Evolutionary conservation across 345 rosid genomes (phyloP).

Genomic region (Durio zibethinus): DNA sequence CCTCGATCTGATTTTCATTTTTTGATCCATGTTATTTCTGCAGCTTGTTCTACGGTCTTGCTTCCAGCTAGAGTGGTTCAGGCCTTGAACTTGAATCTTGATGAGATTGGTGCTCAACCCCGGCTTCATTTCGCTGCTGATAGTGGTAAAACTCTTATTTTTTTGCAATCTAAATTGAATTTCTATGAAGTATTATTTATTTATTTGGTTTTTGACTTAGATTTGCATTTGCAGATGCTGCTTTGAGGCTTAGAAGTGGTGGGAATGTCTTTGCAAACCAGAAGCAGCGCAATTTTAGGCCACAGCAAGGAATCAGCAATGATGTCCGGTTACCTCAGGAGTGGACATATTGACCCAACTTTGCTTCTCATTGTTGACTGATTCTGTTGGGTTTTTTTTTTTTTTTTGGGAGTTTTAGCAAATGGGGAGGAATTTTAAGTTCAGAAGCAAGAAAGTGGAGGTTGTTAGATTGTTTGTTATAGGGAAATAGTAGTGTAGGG

Average conservation of each 20-base stretch:
- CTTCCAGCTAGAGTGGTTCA: conserved; percentile 84
- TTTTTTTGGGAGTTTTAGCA: conserved; percentile 9
- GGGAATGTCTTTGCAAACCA: conserved; percentile 13
- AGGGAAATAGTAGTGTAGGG: not conserved
- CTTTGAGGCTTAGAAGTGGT: conserved; percentile 16
- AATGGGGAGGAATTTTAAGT: not conserved
- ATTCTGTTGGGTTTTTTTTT: not conserved
- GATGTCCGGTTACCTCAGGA: conserved; percentile 62
- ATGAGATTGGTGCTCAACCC: conserved; percentile 31
- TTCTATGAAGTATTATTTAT: not conserved
- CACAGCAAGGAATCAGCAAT: conserved; percentile 24
- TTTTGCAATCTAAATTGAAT: not conserved
- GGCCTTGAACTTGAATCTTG: conserved; percentile 61
- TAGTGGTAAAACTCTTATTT: conserved; percentile 10
- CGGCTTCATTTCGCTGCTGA: conserved; percentile 22
- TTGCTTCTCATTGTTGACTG: not conserved
- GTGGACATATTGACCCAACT: conserved; percentile 52
- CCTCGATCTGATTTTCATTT: not conserved
- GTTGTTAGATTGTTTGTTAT: not conserved
- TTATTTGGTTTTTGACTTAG: not conserved
- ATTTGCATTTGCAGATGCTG: conserved; percentile 20
- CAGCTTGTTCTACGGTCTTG: conserved; percentile 50
- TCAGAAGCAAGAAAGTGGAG: not conserved
- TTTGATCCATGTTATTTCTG: not conserved
- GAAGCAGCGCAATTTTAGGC: conserved; percentile 31